A percentile compares a stretch with the other conserved stretches of the same genome.
Evolutionary conservation across 2,329 filamentous ascomycete species (phyloP).

Genomic region (Colletotrichum cordylinicola): DNA sequence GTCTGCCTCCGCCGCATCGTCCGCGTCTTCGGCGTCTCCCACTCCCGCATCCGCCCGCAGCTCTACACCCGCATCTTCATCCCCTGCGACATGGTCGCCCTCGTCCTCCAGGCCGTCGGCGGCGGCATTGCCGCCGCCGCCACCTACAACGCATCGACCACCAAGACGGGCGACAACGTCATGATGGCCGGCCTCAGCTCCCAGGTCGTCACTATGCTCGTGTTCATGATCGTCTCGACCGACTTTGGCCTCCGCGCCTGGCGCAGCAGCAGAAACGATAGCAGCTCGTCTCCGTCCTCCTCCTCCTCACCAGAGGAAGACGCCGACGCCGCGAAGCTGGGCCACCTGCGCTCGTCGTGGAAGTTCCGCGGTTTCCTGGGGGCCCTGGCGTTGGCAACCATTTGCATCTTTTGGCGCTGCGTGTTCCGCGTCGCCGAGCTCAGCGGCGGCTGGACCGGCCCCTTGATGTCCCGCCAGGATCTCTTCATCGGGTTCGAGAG

Average conservation of each 20-base stretch:
- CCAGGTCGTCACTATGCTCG: conserved; percentile 62
- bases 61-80: conserved; percentile 64
- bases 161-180: conserved; percentile 59
- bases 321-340: conserved; percentile 37
- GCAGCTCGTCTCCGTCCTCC: conserved; percentile 37
- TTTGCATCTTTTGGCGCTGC: conserved; percentile 68
- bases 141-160: conserved; percentile 37
- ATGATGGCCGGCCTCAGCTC: conserved; percentile 69
- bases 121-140: conserved; percentile 58
- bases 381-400: conserved; percentile 62
- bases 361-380: conserved; percentile 59
- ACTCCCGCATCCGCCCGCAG: conserved; percentile 52
- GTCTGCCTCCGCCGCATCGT: conserved; percentile 61
- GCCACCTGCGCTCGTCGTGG: conserved; percentile 42
- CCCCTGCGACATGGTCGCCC: conserved; percentile 65
- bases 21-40: conserved; percentile 50
- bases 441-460: conserved; percentile 65
- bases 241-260: conserved; percentile 56
- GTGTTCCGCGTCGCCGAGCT: conserved; percentile 72
- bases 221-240: conserved; percentile 56
- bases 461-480: conserved; percentile 59
- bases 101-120: conserved; percentile 65
- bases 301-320: conserved; percentile 24
- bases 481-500: conserved; percentile 66
- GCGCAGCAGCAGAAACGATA: conserved; percentile 32